Evolutionary conservation across 2,329 filamentous ascomycete genomes (phyloP), one percentile per base, ranked within the genome.

Genomic region (Botrytis galanthina): DNA sequence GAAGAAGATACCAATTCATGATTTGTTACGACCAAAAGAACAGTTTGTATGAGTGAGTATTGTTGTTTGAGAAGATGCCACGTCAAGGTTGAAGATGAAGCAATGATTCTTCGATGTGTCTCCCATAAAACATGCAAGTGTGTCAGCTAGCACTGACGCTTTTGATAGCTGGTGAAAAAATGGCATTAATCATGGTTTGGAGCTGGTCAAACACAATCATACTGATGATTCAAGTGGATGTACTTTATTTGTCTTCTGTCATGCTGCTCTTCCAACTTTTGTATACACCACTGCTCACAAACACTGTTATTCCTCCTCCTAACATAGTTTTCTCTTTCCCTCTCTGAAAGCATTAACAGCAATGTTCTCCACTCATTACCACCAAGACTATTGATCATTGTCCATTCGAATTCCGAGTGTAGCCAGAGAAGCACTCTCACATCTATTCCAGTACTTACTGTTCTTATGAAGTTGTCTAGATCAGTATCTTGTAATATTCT

Each of bases 41-140:
- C 26, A 75, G 74, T 72, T 76, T 75, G 14, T 78, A 77, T 42
- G 73, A 39, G 75, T 26, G 76, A 78, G 8, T 26, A 37, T 26
- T 54, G 26, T 12, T 54, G 46, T 0, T 32, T 37, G 32, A 14
- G 64, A 29, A 39, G 42, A 20, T 46, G n/a, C 10, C 9, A 37
- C 18, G n/a, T 26, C 64, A 42, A 22, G 10, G 48, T 39, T 29
- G 9, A 54, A 14, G 48, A 29, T 16, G 26, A 42, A 26, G 8
- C 46, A 39, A n/a, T 54, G 46, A 42, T 57, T 29, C 26, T n/a
- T 18, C 51, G 9, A 35, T 16, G 4, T 51, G 64, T 67, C 32
- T 39, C 18, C 2, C 26, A 51, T 20, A 7, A 9, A 35, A 26
- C 16, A 62, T 39, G 60, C 35, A 57, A 57, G n/a, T 29, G 14